phyloP scores from a whole-genome alignment of 106 monocot species.

The Triglochin maritima region DNA sequence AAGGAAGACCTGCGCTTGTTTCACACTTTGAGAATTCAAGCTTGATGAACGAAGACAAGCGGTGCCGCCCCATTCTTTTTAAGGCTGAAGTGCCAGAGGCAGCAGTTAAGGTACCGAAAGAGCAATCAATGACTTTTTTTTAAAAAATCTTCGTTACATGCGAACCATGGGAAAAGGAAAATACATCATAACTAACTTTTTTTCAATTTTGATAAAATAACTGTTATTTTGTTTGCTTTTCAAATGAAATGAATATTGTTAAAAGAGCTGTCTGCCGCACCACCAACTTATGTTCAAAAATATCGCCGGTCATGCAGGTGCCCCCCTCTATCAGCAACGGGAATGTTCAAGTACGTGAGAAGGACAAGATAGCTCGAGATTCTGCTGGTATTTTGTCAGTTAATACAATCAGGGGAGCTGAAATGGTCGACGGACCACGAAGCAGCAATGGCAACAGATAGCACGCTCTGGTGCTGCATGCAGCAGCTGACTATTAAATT shows the following conservation, averaged over 20 bases:
- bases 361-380: not conserved
- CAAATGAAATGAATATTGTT: too few species aligned
- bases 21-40: slow-evolving; percentile 93
- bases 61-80: slow-evolving; percentile 91
- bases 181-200: too few species aligned
- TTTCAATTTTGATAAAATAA: too few species aligned
- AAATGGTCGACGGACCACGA: not conserved
- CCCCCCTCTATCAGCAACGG: slow-evolving; percentile 7
- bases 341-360: not conserved
- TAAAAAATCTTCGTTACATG: too few species aligned
- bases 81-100: slow-evolving; percentile 52
- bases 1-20: slow-evolving; percentile 65
- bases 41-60: slow-evolving; percentile 97
- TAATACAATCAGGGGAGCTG: not conserved
- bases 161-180: too few species aligned
- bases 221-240: too few species aligned
- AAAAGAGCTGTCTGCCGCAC: too few species aligned
- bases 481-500: not conserved
- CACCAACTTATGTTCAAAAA: too few species aligned
- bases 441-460: slow-evolving; percentile 5
- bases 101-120: slow-evolving; percentile 25
- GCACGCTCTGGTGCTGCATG: not conserved
- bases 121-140: too few species aligned
- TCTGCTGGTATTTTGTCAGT: too few species aligned
- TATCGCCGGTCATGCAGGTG: slow-evolving; percentile 3